Evolutionary conservation across 2,329 filamentous ascomycete genomes (phyloP).

Genomic region (Chaetothyriales sp.): DNA sequence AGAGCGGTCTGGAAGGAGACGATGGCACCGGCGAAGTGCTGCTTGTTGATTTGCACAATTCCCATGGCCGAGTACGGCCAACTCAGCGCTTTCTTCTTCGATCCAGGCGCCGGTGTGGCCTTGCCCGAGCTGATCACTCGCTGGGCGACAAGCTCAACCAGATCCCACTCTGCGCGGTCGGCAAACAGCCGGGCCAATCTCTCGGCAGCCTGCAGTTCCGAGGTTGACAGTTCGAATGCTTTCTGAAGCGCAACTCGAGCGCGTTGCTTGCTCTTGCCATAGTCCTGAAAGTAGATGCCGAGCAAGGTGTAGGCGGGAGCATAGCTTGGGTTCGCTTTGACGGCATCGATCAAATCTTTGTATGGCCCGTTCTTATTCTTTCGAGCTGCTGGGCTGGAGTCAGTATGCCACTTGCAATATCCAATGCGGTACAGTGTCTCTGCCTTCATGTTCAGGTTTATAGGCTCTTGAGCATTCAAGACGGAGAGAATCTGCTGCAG

Average conservation of each 20-base stretch:
- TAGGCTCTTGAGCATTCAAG: conserved; percentile 46
- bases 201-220: conserved; percentile 76
- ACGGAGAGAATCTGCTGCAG: conserved; percentile 54
- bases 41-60: conserved; percentile 85
- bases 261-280: conserved; percentile 70
- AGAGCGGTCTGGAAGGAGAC: conserved; percentile 84
- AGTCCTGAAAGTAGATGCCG: conserved; percentile 81
- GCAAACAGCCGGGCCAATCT: conserved; percentile 75
- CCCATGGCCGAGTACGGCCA: conserved; percentile 93
- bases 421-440: conserved; percentile 79
- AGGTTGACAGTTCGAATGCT: conserved; percentile 78
- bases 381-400: conserved; percentile 56
- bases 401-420: conserved; percentile 70
- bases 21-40: conserved; percentile 76
- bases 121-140: conserved; percentile 90
- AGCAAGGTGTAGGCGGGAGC: conserved; percentile 84
- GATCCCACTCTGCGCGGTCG: conserved; percentile 84
- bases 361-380: conserved; percentile 75
- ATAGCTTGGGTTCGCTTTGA: conserved; percentile 76
- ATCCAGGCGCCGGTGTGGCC: conserved; percentile 76
- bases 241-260: conserved; percentile 92
- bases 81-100: conserved; percentile 80
- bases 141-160: conserved; percentile 82
- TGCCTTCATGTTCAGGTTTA: conserved; percentile 57
- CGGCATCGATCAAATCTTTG: conserved; percentile 61